phyloP scores from a whole-genome alignment of 2,329 filamentous ascomycete genomes.

The Calonectria pseudoturangicola region DNA sequence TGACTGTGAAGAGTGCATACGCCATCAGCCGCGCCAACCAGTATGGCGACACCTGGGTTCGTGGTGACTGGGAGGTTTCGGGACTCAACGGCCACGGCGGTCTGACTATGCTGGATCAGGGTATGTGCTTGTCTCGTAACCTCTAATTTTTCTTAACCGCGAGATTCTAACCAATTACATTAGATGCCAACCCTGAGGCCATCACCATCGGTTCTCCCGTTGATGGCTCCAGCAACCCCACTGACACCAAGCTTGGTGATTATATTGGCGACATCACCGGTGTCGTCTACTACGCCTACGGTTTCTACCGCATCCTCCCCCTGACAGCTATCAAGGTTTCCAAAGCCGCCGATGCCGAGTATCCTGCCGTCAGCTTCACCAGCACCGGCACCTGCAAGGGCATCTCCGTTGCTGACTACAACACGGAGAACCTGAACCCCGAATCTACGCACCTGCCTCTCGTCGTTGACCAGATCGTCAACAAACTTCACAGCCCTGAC shows the following conservation, averaged over 20 bases:
- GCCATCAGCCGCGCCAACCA: constrained; percentile 77
- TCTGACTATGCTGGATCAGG: constrained; percentile 75
- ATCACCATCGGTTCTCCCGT: constrained; percentile 79
- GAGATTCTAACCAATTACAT: constrained; percentile 34
- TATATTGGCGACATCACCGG: constrained; percentile 79
- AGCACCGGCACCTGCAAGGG: constrained; percentile 75
- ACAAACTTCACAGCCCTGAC: constrained; percentile 78
- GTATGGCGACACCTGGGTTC: constrained; percentile 82
- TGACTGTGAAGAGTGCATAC: constrained; percentile 75
- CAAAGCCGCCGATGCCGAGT: constrained; percentile 66
- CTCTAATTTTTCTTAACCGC: neutral
- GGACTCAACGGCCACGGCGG: constrained; percentile 78
- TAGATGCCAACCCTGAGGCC: constrained; percentile 81
- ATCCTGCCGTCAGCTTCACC: constrained; percentile 70
- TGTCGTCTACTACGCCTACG: constrained; percentile 79
- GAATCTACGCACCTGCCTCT: constrained; percentile 72
- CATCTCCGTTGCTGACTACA: constrained; percentile 80
- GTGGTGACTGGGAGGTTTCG: constrained; percentile 78
- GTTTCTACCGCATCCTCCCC: constrained; percentile 82
- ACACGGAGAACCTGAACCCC: constrained; percentile 80
- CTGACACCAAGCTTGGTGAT: constrained; percentile 78
- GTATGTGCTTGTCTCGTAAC: constrained; percentile 56
- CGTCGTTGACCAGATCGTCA: constrained; percentile 79
- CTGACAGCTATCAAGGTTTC: constrained; percentile 72
- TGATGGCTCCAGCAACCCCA: constrained; percentile 77